A percentile compares a stretch with the other conserved stretches of the same genome.
Evolutionary conservation across 2,329 filamentous ascomycete genomes (phyloP).

Genomic region (Aspergillus ibericus): DNA sequence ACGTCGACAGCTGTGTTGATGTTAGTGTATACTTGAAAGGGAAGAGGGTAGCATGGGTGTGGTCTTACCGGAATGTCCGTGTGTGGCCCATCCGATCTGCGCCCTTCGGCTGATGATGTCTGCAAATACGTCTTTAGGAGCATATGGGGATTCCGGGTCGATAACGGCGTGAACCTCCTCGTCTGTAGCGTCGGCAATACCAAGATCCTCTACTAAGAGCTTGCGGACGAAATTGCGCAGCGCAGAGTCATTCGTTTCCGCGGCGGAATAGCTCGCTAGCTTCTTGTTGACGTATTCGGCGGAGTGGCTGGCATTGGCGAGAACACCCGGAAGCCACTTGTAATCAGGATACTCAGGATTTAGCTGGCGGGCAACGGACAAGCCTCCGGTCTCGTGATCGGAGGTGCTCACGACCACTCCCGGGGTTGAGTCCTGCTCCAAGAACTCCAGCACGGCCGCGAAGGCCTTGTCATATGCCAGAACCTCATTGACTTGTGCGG

Average conservation of each 20-base stretch:
- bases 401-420: conserved; percentile 85
- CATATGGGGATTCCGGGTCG: conserved; percentile 54
- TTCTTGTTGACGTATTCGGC: conserved; percentile 68
- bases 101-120: conserved; percentile 85
- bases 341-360: conserved; percentile 65
- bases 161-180: conserved; percentile 70
- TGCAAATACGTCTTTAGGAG: conserved; percentile 65
- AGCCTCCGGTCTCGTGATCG: conserved; percentile 93
- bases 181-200: conserved; percentile 70
- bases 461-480: conserved; percentile 93
- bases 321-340: conserved; percentile 77
- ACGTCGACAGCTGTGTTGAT: conserved; percentile 73
- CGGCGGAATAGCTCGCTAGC: conserved; percentile 61
- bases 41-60: neutral
- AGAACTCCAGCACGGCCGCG: conserved; percentile 77
- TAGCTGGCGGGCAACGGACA: conserved; percentile 75
- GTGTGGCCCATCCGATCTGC: conserved; percentile 90
- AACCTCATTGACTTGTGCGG: conserved; percentile 84
- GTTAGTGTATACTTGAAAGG: conserved; percentile 10
- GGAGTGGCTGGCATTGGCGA: conserved; percentile 76
- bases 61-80: conserved; percentile 70
- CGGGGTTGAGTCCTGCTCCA: conserved; percentile 68
- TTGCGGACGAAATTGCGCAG: conserved; percentile 64
- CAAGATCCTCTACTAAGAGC: conserved; percentile 69
- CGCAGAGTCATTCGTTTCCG: conserved; percentile 47